Evolutionary conservation across 495 filamentous ascomycete genomes (phyloP), one percentile per base, ranked within the genome.

Genomic region (Stereocaulon alpinum): DNA sequence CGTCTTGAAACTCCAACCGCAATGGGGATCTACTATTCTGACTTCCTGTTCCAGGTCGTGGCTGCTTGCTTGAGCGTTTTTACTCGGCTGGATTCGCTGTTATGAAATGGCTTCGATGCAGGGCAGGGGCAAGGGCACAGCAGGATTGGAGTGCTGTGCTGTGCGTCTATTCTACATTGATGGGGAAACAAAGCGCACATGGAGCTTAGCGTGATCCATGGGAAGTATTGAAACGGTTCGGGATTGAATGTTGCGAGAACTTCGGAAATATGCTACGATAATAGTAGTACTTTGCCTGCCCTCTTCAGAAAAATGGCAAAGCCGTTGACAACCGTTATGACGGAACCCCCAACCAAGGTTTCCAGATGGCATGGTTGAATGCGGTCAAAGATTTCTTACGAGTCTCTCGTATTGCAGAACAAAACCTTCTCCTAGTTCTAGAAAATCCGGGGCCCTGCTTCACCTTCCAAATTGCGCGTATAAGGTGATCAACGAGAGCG

Each of bases 31-130:
- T 40, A 17, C 7, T 44, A 1, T 59, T 40, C n/a, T 55, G 32
- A 44, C 61, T 24, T 56, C 22, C 12, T 42, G 32, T 20, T 47
- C 18, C 67, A 87, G 86, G 81, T 97, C 66, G 88, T 97, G 54
- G 90, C 92, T 50, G 92, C 92, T 61, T 95, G 91, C 73, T 78
- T 97, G 72, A 95, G 86, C 76, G 92, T 97, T 66, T 97, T 96
- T 71, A 97, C 92, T 58, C 82, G 92, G 73, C 84, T 97, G 66
- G 92, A 96, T 76, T 96, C 92, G 20, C 77, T 96, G 53, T 84
- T 96, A 68, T 96, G 79, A 82, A 30, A 40, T 32, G 20, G 37
- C 34, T 30, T 51, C 10, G 41, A 20, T 18, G 27, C 14, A 40
- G 49, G 45, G 47, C 29, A 51, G 17, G 17, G 17, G 18, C 49